Evolutionary conservation across 495 filamentous ascomycete genomes (phyloP).

Genomic region (Hypoxylon subgilvum): DNA sequence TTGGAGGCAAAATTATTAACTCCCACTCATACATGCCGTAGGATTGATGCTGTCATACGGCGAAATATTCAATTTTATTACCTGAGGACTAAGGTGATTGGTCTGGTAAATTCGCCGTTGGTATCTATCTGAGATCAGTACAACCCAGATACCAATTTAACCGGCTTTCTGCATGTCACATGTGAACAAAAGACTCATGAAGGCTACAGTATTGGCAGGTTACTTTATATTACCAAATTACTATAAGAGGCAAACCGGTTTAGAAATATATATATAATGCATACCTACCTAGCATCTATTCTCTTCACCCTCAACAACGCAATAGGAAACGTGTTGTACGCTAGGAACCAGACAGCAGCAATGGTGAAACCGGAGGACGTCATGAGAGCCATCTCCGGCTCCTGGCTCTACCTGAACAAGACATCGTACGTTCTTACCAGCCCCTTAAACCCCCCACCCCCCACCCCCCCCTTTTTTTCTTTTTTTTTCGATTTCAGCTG

Average conservation of each 20-base stretch:
- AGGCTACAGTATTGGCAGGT: too few relatives aligned
- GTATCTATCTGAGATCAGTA: slow-evolving; percentile 3
- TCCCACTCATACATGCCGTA: slow-evolving; percentile 7
- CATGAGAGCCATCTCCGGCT: slow-evolving; percentile 28
- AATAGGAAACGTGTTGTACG: background rate
- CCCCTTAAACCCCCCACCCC: background rate
- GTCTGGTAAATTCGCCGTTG: background rate
- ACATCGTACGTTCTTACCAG: slow-evolving; percentile 16
- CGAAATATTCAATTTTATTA: slow-evolving; percentile 1
- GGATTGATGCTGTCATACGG: slow-evolving; percentile 1
- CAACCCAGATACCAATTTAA: slow-evolving; percentile 20
- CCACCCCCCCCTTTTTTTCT: background rate
- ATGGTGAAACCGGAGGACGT: slow-evolving; percentile 30
- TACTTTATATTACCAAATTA: too few relatives aligned
- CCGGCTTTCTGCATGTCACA: slow-evolving; percentile 13
- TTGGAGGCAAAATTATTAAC: background rate
- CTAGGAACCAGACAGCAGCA: background rate
- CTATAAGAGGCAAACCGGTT: too few relatives aligned
- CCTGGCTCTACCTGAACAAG: slow-evolving; percentile 31
- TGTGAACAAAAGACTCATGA: too few relatives aligned
- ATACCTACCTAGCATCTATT: too few relatives aligned
- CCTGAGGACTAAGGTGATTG: slow-evolving; percentile 17
- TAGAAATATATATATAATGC: too few relatives aligned
- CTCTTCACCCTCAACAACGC: background rate
- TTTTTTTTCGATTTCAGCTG: background rate